Conservation (phyloP, 2,329 filamentous ascomycete species). For the Orbilia ellipsospora region DNA sequence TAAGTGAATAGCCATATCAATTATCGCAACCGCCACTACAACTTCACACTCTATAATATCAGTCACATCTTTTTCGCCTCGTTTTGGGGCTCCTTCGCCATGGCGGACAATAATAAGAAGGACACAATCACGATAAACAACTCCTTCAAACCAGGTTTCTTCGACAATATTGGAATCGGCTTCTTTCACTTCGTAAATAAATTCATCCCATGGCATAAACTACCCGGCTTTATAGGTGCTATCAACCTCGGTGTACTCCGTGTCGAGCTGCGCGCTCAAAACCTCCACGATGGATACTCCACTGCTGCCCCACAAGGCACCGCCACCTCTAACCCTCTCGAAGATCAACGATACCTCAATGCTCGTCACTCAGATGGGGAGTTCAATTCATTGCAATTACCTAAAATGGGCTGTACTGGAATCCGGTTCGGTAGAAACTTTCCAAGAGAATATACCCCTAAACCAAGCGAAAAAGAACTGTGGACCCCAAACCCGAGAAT, state of each 20-base stretch:
- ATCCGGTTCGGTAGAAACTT: constrained; percentile 66
- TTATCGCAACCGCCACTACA: too few relatives aligned
- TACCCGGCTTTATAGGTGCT: constrained; percentile 63
- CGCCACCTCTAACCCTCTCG: constrained; percentile 58
- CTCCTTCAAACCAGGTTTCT: constrained; percentile 59
- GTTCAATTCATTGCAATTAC: constrained; percentile 64
- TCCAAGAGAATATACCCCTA: constrained; percentile 61
- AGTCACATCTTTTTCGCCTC: too few relatives aligned
- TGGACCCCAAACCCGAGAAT: constrained; percentile 64
- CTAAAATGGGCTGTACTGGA: constrained; percentile 65
- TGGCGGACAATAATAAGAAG: constrained; percentile 21
- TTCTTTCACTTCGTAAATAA: constrained; percentile 63
- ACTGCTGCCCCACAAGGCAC: constrained; percentile 62
- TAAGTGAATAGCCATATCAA: too few relatives aligned
- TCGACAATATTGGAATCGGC: constrained; percentile 60
- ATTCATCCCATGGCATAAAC: constrained; percentile 64
- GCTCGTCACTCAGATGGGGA: constrained; percentile 65
- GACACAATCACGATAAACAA: constrained; percentile 22
- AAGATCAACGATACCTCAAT: constrained; percentile 60
- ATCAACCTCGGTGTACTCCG: constrained; percentile 64
- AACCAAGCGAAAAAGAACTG: constrained; percentile 64
- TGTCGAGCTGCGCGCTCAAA: constrained; percentile 64
- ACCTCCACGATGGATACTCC: constrained; percentile 65
- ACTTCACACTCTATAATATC: too few relatives aligned
- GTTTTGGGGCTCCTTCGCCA: neutral